Percentiles rank a stretch among this genome's conserved stretches.
Evolutionary conservation across 1,284 basidiomycete species (phyloP).

Genomic region (Rhodotorula glutinis): DNA sequence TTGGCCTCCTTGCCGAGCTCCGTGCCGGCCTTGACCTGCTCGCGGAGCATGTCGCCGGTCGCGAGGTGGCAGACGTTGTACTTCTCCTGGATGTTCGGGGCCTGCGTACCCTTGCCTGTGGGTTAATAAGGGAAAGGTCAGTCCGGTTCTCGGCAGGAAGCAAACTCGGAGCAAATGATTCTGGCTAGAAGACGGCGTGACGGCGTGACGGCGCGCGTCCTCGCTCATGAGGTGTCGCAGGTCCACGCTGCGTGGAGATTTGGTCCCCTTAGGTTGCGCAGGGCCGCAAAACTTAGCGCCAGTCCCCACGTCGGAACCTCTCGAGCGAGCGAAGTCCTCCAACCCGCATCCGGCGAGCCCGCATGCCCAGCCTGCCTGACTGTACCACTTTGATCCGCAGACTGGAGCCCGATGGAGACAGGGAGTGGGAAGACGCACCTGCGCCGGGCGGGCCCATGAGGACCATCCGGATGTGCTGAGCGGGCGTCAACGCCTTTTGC

Average conservation of each 20-base stretch:
- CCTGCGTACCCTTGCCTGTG: slow-evolving; percentile 95
- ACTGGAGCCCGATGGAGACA: background rate
- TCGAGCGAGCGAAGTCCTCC: too few relatives aligned
- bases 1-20: slow-evolving; percentile 86
- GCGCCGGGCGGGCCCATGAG: slow-evolving; percentile 95
- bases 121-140: background rate
- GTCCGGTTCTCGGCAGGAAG: too few relatives aligned
- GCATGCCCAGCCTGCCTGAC: too few relatives aligned
- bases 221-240: too few relatives aligned
- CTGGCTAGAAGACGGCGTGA: too few relatives aligned
- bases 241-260: too few relatives aligned
- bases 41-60: slow-evolving; percentile 96
- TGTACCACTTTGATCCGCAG: background rate
- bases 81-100: slow-evolving; percentile 84
- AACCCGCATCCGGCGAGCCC: too few relatives aligned
- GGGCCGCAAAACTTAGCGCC: too few relatives aligned
- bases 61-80: slow-evolving; percentile 97
- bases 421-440: slow-evolving; percentile 59
- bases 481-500: slow-evolving; percentile 54
- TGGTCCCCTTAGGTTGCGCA: too few relatives aligned
- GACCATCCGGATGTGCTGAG: slow-evolving; percentile 80
- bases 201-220: too few relatives aligned
- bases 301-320: too few relatives aligned
- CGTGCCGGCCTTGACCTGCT: slow-evolving; percentile 86
- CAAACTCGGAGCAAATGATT: too few relatives aligned